phyloP scores from a whole-genome alignment of 768 basidiomycete genomes.

The Pleurotus djamor region DNA sequence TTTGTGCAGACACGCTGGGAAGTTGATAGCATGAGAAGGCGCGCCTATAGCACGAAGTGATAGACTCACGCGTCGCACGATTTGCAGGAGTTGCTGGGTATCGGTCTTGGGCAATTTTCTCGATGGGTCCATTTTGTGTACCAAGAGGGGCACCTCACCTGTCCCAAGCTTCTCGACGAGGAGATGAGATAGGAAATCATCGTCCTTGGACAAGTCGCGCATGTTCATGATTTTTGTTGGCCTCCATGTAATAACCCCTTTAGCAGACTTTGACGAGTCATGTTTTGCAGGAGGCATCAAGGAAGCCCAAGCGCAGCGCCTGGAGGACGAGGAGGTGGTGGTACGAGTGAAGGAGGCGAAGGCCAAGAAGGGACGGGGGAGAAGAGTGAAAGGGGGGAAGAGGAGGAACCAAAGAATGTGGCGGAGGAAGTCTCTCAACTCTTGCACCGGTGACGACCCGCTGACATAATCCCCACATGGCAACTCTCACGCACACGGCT shows the following conservation, averaged over 20 bases:
- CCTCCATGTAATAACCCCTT: slow-evolving; percentile 55
- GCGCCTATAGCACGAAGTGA: slow-evolving; percentile 21
- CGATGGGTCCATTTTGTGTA: slow-evolving; percentile 87
- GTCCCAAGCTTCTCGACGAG: slow-evolving; percentile 89
- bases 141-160: slow-evolving; percentile 73
- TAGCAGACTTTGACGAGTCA: slow-evolving; percentile 20
- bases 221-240: slow-evolving; percentile 90
- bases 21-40: slow-evolving; percentile 16
- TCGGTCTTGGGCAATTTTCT: slow-evolving; percentile 77
- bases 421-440: slow-evolving; percentile 13
- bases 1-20: slow-evolving; percentile 59
- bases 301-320: not conserved
- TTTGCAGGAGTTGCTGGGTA: slow-evolving; percentile 61
- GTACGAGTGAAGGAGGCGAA: not conserved
- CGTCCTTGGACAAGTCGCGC: slow-evolving; percentile 86
- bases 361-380: slow-evolving; percentile 7
- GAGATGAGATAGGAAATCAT: slow-evolving; percentile 88
- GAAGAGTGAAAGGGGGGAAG: slow-evolving; percentile 13
- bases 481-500: not conserved
- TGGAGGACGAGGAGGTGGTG: not conserved
- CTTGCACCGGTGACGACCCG: slow-evolving; percentile 9
- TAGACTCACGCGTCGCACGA: slow-evolving; percentile 72
- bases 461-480: slow-evolving; percentile 5
- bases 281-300: slow-evolving; percentile 23
- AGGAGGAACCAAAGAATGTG: slow-evolving; percentile 14